A percentile compares a stretch with the other conserved stretches of the same genome.
Evolutionary conservation across 305 asterid genomes (phyloP).

Genomic region (Rubia tinctorum): DNA sequence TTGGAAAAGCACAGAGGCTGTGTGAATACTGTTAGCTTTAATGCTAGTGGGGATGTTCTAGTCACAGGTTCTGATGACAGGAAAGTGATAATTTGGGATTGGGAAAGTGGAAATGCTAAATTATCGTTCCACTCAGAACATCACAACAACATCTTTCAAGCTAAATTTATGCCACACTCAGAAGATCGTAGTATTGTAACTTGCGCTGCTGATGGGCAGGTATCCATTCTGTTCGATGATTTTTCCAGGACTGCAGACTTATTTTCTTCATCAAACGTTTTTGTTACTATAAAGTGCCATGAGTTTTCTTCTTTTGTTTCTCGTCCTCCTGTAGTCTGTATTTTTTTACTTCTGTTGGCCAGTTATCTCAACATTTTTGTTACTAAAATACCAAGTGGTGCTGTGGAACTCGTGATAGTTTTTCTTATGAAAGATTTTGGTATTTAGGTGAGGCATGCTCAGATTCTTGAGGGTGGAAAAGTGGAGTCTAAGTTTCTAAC

Average conservation of each 20-base stretch:
- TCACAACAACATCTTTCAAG: constrained; percentile 76
- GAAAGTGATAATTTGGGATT: constrained; percentile 85
- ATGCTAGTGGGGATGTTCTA: constrained; percentile 58
- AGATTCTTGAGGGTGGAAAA: constrained; percentile 57
- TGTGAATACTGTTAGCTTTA: constrained; percentile 84
- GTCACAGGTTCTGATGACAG: constrained; percentile 86
- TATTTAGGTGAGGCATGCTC: constrained; percentile 75
- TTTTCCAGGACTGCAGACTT: neutral
- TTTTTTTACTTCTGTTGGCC: neutral
- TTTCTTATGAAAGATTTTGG: neutral
- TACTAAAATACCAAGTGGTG: neutral
- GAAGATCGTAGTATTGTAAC: constrained; percentile 82
- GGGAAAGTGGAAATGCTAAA: constrained; percentile 66
- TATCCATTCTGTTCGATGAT: constrained; percentile 16
- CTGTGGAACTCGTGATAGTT: neutral
- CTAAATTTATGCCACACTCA: constrained; percentile 81
- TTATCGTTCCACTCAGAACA: constrained; percentile 78
- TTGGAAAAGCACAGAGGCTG: constrained; percentile 78
- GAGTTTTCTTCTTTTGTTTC: neutral
- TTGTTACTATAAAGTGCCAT: neutral
- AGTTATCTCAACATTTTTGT: neutral
- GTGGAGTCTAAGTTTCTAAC: constrained; percentile 70
- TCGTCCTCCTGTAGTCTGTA: neutral
- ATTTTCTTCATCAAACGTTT: neutral
- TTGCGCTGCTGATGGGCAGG: constrained; percentile 99